phyloP scores from a whole-genome alignment of 192 early-diverging fungal species.

The Diversispora eburnea region DNA sequence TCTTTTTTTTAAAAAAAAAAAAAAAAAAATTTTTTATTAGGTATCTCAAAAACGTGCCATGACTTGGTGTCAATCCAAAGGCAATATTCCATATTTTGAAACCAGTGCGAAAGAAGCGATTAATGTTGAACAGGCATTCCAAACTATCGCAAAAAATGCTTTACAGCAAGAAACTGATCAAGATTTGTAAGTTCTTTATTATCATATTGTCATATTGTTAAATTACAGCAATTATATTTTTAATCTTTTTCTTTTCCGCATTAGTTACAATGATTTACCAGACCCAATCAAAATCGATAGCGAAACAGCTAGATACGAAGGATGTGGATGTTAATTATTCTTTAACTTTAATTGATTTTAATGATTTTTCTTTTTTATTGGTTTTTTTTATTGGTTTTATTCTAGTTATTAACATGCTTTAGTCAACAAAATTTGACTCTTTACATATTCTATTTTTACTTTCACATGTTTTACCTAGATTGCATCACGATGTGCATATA shows the following conservation, averaged over 20 bases:
- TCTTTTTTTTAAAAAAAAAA: not conserved
- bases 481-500: too few relatives aligned
- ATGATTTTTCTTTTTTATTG: too few relatives aligned
- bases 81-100: constrained; percentile 96
- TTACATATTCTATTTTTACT: too few relatives aligned
- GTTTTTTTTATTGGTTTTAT: too few relatives aligned
- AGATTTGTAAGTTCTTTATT: constrained; percentile 58
- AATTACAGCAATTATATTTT: not conserved
- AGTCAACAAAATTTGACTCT: too few relatives aligned
- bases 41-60: constrained; percentile 94
- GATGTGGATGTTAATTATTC: not conserved
- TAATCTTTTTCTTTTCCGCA: not conserved
- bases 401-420: too few relatives aligned
- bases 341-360: too few relatives aligned
- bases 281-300: constrained; percentile 88
- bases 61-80: constrained; percentile 95
- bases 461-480: too few relatives aligned
- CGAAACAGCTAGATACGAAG: constrained; percentile 50
- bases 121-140: constrained; percentile 98
- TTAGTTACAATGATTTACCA: constrained; percentile 71
- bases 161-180: constrained; percentile 91
- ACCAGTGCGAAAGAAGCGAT: constrained; percentile 97
- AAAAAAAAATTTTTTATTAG: constrained; percentile 37
- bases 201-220: not conserved
- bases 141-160: constrained; percentile 91